These are phyloP conservation scores for Puccinia novopanici DNA, from an alignment of 1,284 basidiomycete species.

Conservation along the genomic window DNA sequence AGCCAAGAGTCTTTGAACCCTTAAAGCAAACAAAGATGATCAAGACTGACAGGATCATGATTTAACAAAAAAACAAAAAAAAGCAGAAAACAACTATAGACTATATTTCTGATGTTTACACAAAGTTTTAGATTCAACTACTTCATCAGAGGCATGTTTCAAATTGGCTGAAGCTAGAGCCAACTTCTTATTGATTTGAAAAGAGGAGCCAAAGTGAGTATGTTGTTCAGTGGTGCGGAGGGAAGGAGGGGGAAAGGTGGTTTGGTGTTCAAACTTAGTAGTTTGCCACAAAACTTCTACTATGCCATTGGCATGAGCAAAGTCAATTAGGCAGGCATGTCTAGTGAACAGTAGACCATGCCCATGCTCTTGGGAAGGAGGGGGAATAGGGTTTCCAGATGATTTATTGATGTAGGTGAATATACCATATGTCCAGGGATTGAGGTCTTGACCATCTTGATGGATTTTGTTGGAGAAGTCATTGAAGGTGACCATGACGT, in stretches of 20 bases:
- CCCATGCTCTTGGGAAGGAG: neutral
- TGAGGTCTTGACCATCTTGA: neutral
- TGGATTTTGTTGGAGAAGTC: conserved; percentile 7
- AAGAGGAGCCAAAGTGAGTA: neutral
- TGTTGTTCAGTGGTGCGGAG: neutral
- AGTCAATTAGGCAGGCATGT: neutral
- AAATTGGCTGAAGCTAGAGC: too few species aligned
- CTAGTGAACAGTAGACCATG: neutral
- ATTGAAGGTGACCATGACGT: conserved; percentile 9
- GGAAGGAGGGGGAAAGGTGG: neutral
- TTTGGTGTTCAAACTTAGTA: neutral
- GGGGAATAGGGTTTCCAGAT: neutral
- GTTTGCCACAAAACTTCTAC: neutral
- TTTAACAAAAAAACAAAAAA: too few species aligned
- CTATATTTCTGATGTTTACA: too few species aligned
- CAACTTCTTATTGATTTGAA: neutral
- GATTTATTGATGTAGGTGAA: neutral
- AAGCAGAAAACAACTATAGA: too few species aligned
- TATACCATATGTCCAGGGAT: neutral
- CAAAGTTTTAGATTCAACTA: too few species aligned
- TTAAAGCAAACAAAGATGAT: too few species aligned
- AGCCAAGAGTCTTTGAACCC: too few species aligned
- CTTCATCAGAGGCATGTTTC: too few species aligned
- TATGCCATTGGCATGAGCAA: neutral
- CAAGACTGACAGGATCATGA: too few species aligned